Conservation (phyloP, 2,329 filamentous ascomycete species). For the Simplicillium aogashimaense region DNA sequence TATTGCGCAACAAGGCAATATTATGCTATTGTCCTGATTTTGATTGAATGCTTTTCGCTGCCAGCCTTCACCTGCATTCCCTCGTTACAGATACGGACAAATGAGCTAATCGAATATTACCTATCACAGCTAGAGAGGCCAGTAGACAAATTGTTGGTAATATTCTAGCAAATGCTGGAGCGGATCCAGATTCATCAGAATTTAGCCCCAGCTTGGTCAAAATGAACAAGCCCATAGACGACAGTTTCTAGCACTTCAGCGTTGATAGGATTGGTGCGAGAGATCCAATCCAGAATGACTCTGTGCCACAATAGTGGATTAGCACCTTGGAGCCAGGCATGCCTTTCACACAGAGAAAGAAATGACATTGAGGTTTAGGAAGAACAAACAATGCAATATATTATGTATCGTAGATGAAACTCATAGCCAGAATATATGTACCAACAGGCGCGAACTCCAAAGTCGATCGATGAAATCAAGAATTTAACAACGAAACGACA, state of each 20-base stretch:
- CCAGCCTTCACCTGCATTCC: no score
- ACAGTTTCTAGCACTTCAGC: conserved; percentile 40
- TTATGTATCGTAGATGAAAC: no score
- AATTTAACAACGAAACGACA: no score
- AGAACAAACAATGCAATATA: no score
- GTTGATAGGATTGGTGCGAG: not conserved
- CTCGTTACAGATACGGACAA: not conserved
- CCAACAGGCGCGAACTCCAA: no score
- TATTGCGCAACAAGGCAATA: not conserved
- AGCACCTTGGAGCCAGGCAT: not conserved
- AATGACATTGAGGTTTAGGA: no score
- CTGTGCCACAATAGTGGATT: not conserved
- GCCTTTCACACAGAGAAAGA: no score
- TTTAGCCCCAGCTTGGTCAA: conserved; percentile 58
- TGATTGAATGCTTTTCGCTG: no score
- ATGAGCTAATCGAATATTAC: conserved; percentile 8
- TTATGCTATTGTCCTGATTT: no score
- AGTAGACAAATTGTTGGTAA: conserved; percentile 75
- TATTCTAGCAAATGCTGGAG: conserved; percentile 66
- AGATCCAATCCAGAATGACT: not conserved
- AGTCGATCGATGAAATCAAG: no score
- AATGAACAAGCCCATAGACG: conserved; percentile 52
- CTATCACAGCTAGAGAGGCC: conserved; percentile 57
- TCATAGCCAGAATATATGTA: no score
- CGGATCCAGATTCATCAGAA: conserved; percentile 42